Conservation (phyloP, 2,329 filamentous ascomycete species). For the Mollisiaceae sp. region DNA sequence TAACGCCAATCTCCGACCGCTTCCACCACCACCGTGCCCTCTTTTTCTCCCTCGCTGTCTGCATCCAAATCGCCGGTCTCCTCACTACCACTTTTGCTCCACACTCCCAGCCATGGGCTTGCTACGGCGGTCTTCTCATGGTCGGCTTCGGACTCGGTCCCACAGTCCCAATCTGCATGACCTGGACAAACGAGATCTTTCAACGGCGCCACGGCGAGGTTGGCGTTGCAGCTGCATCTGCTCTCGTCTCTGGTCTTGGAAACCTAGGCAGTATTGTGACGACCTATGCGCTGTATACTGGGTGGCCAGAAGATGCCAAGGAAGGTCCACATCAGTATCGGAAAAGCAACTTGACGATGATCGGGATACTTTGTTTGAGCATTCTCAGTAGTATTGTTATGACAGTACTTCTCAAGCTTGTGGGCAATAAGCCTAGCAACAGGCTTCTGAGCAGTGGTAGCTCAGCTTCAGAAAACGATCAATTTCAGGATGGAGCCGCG, state of each 20-base stretch:
- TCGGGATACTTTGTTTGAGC: slow-evolving; percentile 80
- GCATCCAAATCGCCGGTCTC: slow-evolving; percentile 82
- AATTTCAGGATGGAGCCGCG: slow-evolving; percentile 64
- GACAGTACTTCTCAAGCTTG: slow-evolving; percentile 65
- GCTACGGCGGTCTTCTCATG: slow-evolving; percentile 87
- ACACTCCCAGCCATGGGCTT: slow-evolving; percentile 72
- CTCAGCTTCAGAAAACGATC: slow-evolving; percentile 43
- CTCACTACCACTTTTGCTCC: slow-evolving; percentile 78
- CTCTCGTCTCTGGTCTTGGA: slow-evolving; percentile 84
- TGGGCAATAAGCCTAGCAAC: slow-evolving; percentile 58
- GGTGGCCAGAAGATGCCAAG: slow-evolving; percentile 79
- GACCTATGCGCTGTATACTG: slow-evolving; percentile 87
- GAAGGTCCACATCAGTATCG: slow-evolving; percentile 74
- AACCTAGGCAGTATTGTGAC: slow-evolving; percentile 87
- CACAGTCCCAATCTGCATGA: slow-evolving; percentile 92
- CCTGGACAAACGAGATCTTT: slow-evolving; percentile 91
- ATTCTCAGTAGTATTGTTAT: slow-evolving; percentile 75
- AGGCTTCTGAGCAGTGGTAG: slow-evolving; percentile 49
- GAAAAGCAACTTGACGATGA: slow-evolving; percentile 86
- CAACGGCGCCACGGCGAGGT: slow-evolving; percentile 89
- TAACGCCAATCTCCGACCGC: slow-evolving; percentile 85
- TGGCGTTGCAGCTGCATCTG: slow-evolving; percentile 83
- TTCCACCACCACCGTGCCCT: slow-evolving; percentile 80
- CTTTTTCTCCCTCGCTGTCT: slow-evolving; percentile 79
- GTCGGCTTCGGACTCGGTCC: slow-evolving; percentile 90